Evolutionary conservation across 768 basidiomycete species (phyloP).

Genomic region (Rhizopogon vulgaris): DNA sequence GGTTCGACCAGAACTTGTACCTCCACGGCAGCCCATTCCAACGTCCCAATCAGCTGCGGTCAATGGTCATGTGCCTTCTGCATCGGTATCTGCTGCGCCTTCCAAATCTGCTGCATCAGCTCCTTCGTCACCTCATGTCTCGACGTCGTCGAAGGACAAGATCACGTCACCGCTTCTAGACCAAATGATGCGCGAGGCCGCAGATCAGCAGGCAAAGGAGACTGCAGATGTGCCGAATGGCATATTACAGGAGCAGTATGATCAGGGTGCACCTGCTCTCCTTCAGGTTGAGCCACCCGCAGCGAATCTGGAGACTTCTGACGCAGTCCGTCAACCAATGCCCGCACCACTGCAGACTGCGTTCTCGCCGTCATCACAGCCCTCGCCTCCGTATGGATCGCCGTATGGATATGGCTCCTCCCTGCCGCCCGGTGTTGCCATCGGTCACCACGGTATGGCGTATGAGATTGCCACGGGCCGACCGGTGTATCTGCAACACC

Average conservation of each 20-base stretch:
- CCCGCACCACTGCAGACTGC: conserved; percentile 40
- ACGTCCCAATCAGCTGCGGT: conserved; percentile 20
- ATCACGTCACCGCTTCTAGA: conserved; percentile 6
- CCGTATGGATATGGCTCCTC: conserved; percentile 55
- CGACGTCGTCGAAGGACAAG: conserved; percentile 7
- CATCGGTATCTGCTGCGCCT: not conserved
- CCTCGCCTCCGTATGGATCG: conserved; percentile 60
- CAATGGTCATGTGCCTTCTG: not conserved
- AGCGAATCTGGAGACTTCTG: conserved; percentile 17
- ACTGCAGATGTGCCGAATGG: conserved; percentile 9
- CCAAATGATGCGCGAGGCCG: conserved; percentile 3
- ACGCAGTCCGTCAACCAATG: conserved; percentile 28
- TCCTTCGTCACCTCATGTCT: conserved; percentile 7
- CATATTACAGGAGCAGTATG: conserved; percentile 24
- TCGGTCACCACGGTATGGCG: conserved; percentile 72
- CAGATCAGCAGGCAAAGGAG: conserved; percentile 8
- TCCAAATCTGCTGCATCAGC: conserved; percentile 6
- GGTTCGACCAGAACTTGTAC: conserved; percentile 44
- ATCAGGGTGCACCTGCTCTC: conserved; percentile 18
- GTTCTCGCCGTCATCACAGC: conserved; percentile 32
- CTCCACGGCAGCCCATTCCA: conserved; percentile 18
- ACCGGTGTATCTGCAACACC: conserved; percentile 63
- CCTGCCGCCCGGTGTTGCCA: conserved; percentile 64
- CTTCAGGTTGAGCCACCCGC: conserved; percentile 20
- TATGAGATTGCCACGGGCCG: conserved; percentile 81